These are phyloP conservation scores for Salinomyces thailandicus DNA, from an alignment of 2,329 filamentous ascomycete species.

Conservation along the genomic window DNA sequence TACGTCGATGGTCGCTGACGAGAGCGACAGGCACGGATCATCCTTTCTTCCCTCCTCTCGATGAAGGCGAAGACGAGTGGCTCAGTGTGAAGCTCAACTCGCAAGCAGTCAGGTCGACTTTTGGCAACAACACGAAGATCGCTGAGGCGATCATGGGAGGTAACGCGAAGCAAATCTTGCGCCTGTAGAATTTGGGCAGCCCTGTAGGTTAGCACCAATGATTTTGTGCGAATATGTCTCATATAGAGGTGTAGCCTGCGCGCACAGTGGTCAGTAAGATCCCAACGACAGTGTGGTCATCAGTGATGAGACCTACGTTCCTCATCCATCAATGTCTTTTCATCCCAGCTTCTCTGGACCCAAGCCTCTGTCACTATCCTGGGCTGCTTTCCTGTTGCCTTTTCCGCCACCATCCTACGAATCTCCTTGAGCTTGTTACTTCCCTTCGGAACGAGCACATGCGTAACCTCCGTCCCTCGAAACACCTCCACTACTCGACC, in stretches of 20 bases:
- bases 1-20: too few relatives aligned
- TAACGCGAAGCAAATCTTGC: conserved; percentile 48
- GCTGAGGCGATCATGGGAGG: conserved; percentile 48
- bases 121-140: conserved; percentile 37
- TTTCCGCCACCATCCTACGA: conserved; percentile 7
- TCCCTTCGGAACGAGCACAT: conserved; percentile 51
- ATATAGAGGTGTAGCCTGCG: too few relatives aligned
- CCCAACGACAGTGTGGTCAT: too few relatives aligned
- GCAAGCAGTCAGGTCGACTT: conserved; percentile 44
- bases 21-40: conserved; percentile 56
- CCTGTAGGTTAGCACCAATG: not conserved
- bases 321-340: conserved; percentile 70
- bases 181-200: conserved; percentile 7
- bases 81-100: conserved; percentile 55
- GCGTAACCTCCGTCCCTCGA: conserved; percentile 52
- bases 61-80: conserved; percentile 52
- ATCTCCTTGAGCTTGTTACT: conserved; percentile 31
- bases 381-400: conserved; percentile 45
- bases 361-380: conserved; percentile 60
- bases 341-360: conserved; percentile 71
- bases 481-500: conserved; percentile 47
- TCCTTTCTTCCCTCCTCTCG: conserved; percentile 72
- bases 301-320: conserved; percentile 41
- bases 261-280: too few relatives aligned
- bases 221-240: too few relatives aligned